Conservation (phyloP, 2,329 filamentous ascomycete genomes). For the Botrytis hyacinthi region DNA sequence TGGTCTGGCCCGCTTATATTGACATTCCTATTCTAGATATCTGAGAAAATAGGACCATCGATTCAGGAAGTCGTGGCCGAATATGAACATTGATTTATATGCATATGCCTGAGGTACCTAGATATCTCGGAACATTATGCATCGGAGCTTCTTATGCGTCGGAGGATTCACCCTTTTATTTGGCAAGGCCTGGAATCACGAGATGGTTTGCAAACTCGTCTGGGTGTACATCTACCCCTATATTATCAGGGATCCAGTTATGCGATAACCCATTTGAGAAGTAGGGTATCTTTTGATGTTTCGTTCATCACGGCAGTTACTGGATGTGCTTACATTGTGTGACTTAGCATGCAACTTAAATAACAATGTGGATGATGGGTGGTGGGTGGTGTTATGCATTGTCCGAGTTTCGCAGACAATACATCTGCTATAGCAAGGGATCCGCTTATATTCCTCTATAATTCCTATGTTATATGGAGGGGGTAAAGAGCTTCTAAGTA, state of each 20-base stretch:
- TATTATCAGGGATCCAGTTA: not conserved
- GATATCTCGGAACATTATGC: not conserved
- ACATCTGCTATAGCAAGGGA: not conserved
- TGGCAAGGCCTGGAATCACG: not conserved
- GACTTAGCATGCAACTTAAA: not conserved
- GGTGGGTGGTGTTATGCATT: not conserved
- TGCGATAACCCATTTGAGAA: not conserved
- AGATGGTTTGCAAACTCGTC: not conserved
- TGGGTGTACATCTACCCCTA: not conserved
- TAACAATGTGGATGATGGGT: not conserved
- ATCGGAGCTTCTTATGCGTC: not conserved
- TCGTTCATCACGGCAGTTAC: not conserved
- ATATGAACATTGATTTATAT: not conserved
- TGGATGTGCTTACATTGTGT: not conserved
- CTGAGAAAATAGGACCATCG: not conserved
- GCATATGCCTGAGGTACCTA: not conserved
- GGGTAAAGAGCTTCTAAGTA: not conserved
- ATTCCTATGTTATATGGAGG: not conserved
- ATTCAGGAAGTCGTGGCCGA: not conserved
- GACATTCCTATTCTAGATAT: not conserved
- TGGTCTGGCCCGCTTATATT: not conserved
- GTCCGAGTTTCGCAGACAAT: not conserved
- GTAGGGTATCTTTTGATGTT: not conserved
- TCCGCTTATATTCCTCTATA: not conserved
- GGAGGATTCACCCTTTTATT: not conserved